phyloP scores from a whole-genome alignment of 1,139 yeast genomes.

The Hyphopichia fennica region DNA sequence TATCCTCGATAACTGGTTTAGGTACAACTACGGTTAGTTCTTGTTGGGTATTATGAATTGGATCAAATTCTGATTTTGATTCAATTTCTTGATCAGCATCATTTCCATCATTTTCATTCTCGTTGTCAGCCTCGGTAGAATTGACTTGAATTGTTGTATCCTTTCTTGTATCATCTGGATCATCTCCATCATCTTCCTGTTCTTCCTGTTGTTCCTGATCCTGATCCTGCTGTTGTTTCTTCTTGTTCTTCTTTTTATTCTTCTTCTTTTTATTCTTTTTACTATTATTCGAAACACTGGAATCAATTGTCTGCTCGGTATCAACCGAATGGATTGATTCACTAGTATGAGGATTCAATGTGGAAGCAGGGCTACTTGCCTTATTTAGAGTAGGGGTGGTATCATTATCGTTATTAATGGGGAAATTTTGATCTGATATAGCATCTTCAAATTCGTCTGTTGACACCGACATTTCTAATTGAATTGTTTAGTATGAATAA shows the following conservation, averaged over 20 bases:
- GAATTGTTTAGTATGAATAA: no score
- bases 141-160: neutral
- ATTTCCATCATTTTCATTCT: neutral
- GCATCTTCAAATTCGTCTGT: slow-evolving; percentile 24
- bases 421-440: slow-evolving; percentile 4
- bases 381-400: slow-evolving; percentile 1
- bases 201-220: neutral
- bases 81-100: slow-evolving; percentile 2
- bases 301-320: neutral
- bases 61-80: neutral
- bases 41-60: neutral
- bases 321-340: neutral
- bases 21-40: neutral
- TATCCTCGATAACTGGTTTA: neutral
- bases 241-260: slow-evolving; percentile 5
- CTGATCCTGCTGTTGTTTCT: slow-evolving; percentile 1
- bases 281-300: neutral
- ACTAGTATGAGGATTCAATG: neutral
- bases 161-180: neutral
- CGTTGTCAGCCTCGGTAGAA: neutral
- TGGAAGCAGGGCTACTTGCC: neutral
- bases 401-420: neutral
- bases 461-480: slow-evolving; percentile 12
- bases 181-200: neutral
- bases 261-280: slow-evolving; percentile 4